Evolutionary conservation across 2,329 filamentous ascomycete genomes (phyloP).

Genomic region (Scedosporium minutisporum): DNA sequence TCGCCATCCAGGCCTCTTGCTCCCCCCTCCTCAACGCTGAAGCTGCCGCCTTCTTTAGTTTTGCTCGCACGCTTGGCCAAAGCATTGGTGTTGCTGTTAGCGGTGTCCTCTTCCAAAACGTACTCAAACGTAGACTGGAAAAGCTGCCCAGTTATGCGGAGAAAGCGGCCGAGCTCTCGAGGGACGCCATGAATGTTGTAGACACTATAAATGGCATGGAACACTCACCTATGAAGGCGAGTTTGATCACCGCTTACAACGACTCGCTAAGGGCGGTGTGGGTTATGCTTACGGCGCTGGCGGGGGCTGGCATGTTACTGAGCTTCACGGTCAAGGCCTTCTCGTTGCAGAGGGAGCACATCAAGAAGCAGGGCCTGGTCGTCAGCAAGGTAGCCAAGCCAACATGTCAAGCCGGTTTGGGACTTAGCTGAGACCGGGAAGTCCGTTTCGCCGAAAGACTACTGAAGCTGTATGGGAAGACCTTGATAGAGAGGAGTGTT

Average conservation of each 20-base stretch:
- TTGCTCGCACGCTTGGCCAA: conserved; percentile 27
- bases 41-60: conserved; percentile 56
- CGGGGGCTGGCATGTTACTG: conserved; percentile 19
- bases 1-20: too few relatives aligned
- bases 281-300: conserved; percentile 20
- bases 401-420: too few relatives aligned
- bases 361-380: conserved; percentile 17
- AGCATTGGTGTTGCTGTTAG: conserved; percentile 30
- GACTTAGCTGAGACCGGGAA: too few relatives aligned
- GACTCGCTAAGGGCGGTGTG: conserved; percentile 24
- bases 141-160: conserved; percentile 35
- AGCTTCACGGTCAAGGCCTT: conserved; percentile 21
- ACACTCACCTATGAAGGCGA: conserved; percentile 12
- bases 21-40: conserved; percentile 35
- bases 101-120: too few relatives aligned
- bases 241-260: conserved; percentile 22
- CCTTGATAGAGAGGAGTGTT: too few relatives aligned
- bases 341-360: conserved; percentile 21
- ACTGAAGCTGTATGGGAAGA: too few relatives aligned
- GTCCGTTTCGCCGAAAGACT: too few relatives aligned
- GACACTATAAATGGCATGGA: conserved; percentile 47
- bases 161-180: conserved; percentile 34
- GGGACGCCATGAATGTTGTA: conserved; percentile 49
- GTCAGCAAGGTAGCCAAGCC: too few relatives aligned
- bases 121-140: conserved; percentile 40